Base-by-base conservation (phyloP, 1,284 basidiomycete genomes). In the Apiotrichum sp. region DNA sequence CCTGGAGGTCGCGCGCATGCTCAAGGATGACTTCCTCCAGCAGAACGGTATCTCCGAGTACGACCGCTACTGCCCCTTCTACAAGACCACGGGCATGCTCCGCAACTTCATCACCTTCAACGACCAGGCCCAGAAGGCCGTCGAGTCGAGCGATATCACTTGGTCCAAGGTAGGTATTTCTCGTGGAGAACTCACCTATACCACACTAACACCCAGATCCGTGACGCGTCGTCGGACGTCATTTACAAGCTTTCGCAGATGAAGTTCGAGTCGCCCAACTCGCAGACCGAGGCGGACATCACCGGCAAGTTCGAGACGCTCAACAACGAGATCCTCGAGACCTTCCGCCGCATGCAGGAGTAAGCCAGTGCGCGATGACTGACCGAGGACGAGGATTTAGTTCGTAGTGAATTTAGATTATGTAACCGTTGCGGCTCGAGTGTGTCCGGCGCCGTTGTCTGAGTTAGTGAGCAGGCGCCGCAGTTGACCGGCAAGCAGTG, bases 1-100 rank as follows among this genome's bases (percentile, higher is more conserved):
- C 7, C 83, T 99, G 43, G 96, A 98, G 72, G 91, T 98, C 35
- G 95, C 95, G 13, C 84, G 89, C 53, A 92, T 98, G 88, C 83
- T 98, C 70, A 98, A 76, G 80, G 90, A 97, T 68, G 96, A 99
- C 78, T 98, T 96, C 80, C 79, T 98, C 72, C 93, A 97, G 77
- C 95, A 99, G 79, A 98, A 98, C 72, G 96, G 96, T 71, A 97
- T 98, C 83, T 92, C 89, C 74, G 89, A 93, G 74, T 98, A 97
- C 73, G 95, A 98, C 77, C 85, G 92, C 55, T 98, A 68, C 80
- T 99, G 96, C 71, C 96, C 96, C 31, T 98, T 98, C 83, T 93
- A 93, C 85, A 95, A 95, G 85, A 95, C 95, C 47, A 87, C 85
- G 57, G 90, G 84, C 52, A 99, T 99, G 96, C 79, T 98, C 70